Evolutionary conservation across 2,329 filamentous ascomycete species (phyloP).

Genomic region (Fusarium duplospermum): DNA sequence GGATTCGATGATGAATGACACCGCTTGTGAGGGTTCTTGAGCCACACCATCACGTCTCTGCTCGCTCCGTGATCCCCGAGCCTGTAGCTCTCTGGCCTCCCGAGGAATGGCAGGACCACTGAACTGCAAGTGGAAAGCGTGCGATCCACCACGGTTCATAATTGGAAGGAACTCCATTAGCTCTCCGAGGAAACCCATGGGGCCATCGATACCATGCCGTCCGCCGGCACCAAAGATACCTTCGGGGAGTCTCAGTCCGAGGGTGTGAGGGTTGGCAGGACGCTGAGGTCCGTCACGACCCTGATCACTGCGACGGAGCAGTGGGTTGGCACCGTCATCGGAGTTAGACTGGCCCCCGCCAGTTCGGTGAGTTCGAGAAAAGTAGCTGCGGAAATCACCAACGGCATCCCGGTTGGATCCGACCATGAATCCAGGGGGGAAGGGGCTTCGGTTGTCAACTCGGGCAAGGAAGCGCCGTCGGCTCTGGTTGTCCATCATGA

Average conservation of each 20-base stretch:
- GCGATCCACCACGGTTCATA: slow-evolving; percentile 58
- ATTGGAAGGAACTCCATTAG: slow-evolving; percentile 66
- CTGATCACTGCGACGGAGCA: slow-evolving; percentile 74
- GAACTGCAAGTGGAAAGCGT: slow-evolving; percentile 71
- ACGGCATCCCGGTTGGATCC: slow-evolving; percentile 64
- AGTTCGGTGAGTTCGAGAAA: slow-evolving; percentile 64
- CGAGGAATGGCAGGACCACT: slow-evolving; percentile 60
- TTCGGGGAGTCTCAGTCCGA: slow-evolving; percentile 64
- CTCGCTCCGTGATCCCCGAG: slow-evolving; percentile 59
- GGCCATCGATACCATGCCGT: slow-evolving; percentile 58
- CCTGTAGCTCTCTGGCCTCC: slow-evolving; percentile 62
- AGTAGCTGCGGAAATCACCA: slow-evolving; percentile 63
- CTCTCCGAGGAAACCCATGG: slow-evolving; percentile 67
- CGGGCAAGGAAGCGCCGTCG: slow-evolving; percentile 49
- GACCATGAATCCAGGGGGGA: slow-evolving; percentile 68
- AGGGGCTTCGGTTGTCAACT: slow-evolving; percentile 65
- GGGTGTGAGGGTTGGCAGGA: slow-evolving; percentile 60
- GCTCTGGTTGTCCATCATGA: slow-evolving; percentile 63
- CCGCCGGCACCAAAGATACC: slow-evolving; percentile 55
- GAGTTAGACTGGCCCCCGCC: slow-evolving; percentile 65
- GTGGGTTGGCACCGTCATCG: slow-evolving; percentile 88
- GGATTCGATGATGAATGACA: slow-evolving; percentile 77
- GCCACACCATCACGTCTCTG: slow-evolving; percentile 59
- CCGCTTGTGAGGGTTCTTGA: slow-evolving; percentile 77
- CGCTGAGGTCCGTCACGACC: slow-evolving; percentile 61